Percentiles rank a stretch among this genome's conserved stretches.
These are phyloP conservation scores for Neoscytalidium dimidiatum DNA, from an alignment of 2,329 filamentous ascomycete genomes.

Conservation along the genomic window DNA sequence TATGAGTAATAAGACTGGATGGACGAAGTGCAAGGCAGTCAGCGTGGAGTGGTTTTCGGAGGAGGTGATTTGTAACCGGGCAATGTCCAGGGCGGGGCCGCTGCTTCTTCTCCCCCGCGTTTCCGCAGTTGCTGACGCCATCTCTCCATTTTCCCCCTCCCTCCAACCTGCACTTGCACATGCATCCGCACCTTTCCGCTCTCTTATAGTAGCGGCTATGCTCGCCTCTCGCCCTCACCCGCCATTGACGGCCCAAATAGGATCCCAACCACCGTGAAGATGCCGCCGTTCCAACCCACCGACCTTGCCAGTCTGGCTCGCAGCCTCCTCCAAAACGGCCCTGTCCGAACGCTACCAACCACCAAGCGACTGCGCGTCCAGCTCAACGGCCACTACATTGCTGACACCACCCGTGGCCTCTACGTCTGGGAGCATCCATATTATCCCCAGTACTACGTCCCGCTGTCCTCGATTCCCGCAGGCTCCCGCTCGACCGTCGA, in stretches of 20 bases:
- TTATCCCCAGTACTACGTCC: slow-evolving; percentile 34
- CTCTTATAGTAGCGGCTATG: not conserved
- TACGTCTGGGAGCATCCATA: slow-evolving; percentile 41
- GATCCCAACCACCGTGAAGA: slow-evolving; percentile 45
- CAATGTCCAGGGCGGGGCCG: not conserved
- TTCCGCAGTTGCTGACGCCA: not conserved
- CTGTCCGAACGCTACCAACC: slow-evolving; percentile 25
- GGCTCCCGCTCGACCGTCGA: not conserved
- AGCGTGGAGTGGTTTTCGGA: not conserved
- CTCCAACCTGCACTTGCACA: not conserved
- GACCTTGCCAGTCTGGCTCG: slow-evolving; percentile 38
- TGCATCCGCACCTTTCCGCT: not conserved
- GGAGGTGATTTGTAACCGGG: not conserved
- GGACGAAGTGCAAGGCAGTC: no score
- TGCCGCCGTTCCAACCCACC: slow-evolving; percentile 39
- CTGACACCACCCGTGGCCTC: slow-evolving; percentile 35
- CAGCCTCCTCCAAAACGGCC: slow-evolving; percentile 24
- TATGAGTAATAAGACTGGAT: no score
- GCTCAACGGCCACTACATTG: slow-evolving; percentile 34
- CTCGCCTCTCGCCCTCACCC: not conserved
- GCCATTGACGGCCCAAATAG: not conserved
- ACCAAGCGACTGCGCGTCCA: slow-evolving; percentile 32
- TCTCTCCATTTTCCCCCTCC: not conserved
- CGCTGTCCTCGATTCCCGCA: not conserved
- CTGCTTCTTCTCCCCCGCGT: not conserved